Evolutionary conservation across 176 grass and related monocot genomes (phyloP), one percentile per base, ranked within the genome.

Genomic region (bread wheat (Triticum aestivum)): DNA sequence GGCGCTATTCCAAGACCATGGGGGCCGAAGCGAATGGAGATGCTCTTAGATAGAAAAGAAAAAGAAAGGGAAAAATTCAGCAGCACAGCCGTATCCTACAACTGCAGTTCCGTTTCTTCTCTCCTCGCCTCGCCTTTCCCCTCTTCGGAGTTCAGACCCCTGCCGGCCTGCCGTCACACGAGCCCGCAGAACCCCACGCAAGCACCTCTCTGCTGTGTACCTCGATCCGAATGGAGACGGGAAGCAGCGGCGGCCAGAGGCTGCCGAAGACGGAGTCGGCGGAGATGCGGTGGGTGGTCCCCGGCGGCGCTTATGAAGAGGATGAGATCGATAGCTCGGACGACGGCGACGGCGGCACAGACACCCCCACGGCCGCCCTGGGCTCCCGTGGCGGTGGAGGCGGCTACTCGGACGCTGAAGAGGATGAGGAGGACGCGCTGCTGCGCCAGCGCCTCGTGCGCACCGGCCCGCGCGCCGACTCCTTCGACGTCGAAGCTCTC

Each of bases 401-500:
- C 27, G 81, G 76, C 64, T 83, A 17, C 61, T 90, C 88, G 30
- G 92, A 90, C 9, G 84, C 86, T 26, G 80, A 89, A n/a, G 93
- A 89, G 14, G 91, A 95, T 62, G 93, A 95, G 39, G 90, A 94
- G 66, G 90, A 81, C 1, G 84, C 88, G 44, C 86, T 91, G 76
- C 90, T 88, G 67, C 93, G 88, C 74, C 92, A 94, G 87, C 89
- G 87, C 75, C 92, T 99, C 78, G 80, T 99, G 73, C 90, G 97
- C 29, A 99, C 94, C 35, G 97, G 90, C 27, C 97, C 90, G 71
- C 92, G 94, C 37, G 84, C 91, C 64, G 96, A 98, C 77, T 98
- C 92, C 61, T 91, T 98, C 52, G 96, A 98, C 83, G 93, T 94
- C 5, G 96, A 98, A 80, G 96, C 92, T 45, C 90, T 96, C 49